Evolutionary conservation across 148 eudicot genomes (phyloP).

Genomic region (Rhododendron henanense): DNA sequence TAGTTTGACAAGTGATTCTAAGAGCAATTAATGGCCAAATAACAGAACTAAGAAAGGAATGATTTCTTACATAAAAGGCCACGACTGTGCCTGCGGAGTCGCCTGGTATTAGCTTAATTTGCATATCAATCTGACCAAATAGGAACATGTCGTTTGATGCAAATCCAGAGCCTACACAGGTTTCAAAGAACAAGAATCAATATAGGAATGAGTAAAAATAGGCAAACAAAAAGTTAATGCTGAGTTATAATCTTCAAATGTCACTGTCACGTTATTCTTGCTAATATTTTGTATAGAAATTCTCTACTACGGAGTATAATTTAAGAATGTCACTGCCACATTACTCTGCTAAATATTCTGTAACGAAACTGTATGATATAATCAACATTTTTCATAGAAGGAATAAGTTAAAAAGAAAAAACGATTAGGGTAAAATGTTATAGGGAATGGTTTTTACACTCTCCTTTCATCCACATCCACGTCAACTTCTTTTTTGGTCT

Average conservation of each 20-base stretch:
- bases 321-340: background rate
- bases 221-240: too few relatives aligned
- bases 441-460: too few relatives aligned
- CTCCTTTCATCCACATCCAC: too few relatives aligned
- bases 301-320: background rate
- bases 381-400: background rate
- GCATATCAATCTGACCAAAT: constrained; percentile 86
- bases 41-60: background rate
- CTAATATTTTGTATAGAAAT: background rate
- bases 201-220: background rate
- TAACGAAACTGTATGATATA: background rate
- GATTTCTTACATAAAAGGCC: constrained; percentile 65
- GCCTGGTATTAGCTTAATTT: constrained; percentile 68
- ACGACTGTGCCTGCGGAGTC: constrained; percentile 86
- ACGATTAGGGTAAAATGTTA: too few relatives aligned
- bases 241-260: background rate
- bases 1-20: background rate
- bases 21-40: background rate
- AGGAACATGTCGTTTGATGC: constrained; percentile 76
- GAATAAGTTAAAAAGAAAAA: too few relatives aligned
- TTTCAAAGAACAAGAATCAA: background rate
- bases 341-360: background rate
- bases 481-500: too few relatives aligned
- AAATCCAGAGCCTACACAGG: constrained; percentile 55
- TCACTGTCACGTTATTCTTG: background rate